A percentile compares a stretch with the other conserved stretches of the same genome.
Conservation (phyloP, 345 rosid species). For the Xanthoceras sorbifolium region DNA sequence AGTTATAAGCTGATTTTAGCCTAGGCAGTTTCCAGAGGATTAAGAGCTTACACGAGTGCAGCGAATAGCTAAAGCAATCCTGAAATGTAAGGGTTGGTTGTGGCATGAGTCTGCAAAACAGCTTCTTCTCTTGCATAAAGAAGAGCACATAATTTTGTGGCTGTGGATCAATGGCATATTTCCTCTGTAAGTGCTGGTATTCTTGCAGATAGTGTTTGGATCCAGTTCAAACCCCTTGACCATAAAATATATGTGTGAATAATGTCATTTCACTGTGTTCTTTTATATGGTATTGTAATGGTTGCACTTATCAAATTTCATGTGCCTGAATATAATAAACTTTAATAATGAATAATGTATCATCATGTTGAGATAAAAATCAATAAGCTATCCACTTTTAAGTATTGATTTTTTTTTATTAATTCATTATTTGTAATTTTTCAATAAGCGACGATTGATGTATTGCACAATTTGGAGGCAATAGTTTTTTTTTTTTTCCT, state of each 20-base stretch:
- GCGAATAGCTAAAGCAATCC: background rate
- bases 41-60: background rate
- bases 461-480: too few relatives aligned
- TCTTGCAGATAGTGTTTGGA: background rate
- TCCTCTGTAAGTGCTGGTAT: background rate
- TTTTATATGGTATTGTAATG: background rate
- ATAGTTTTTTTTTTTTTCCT: too few relatives aligned
- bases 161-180: background rate
- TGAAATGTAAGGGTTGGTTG: background rate
- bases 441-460: background rate
- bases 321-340: background rate
- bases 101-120: background rate
- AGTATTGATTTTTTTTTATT: background rate
- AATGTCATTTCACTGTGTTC: background rate
- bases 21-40: conserved; percentile 5
- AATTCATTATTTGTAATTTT: background rate
- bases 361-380: background rate
- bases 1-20: conserved; percentile 22
- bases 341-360: background rate
- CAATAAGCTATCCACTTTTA: background rate
- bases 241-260: background rate
- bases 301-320: background rate
- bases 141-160: background rate
- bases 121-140: background rate
- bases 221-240: too few relatives aligned